Conservation (phyloP, 495 filamentous ascomycete genomes). For the Ramalina intermedia region DNA sequence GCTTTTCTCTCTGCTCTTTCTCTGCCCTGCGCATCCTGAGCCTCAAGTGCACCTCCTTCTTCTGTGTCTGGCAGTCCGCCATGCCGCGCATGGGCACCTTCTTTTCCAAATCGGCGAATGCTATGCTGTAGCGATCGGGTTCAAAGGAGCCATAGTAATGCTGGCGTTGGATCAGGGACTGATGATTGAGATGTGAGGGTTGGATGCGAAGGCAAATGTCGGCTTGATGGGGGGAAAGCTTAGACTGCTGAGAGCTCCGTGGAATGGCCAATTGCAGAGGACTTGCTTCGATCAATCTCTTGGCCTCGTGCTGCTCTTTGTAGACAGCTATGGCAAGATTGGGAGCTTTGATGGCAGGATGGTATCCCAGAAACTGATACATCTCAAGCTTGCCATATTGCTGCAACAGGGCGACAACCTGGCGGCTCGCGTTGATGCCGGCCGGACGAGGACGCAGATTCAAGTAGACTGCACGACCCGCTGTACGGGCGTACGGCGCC, state of each 20-base stretch:
- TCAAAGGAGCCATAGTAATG: constrained; percentile 23
- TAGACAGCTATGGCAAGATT: constrained; percentile 29
- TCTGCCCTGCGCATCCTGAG: constrained; percentile 4
- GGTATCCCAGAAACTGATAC: constrained; percentile 53
- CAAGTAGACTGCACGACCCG: constrained; percentile 37
- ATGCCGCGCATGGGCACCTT: constrained; percentile 14
- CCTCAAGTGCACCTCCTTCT: constrained; percentile 10
- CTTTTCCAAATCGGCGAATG: constrained; percentile 13
- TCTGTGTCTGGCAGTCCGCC: constrained; percentile 12
- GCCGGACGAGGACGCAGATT: constrained; percentile 47
- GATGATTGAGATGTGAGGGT: constrained; percentile 20
- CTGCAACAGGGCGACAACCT: constrained; percentile 56
- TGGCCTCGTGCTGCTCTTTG: constrained; percentile 19
- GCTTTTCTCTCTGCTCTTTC: background rate
- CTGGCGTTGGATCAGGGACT: constrained; percentile 25
- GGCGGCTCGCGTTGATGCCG: constrained; percentile 54
- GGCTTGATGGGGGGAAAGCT: background rate
- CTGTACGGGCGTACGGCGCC: constrained; percentile 7
- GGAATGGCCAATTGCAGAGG: constrained; percentile 23
- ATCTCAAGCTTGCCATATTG: constrained; percentile 62
- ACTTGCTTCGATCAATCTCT: constrained; percentile 21
- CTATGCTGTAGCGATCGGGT: constrained; percentile 4
- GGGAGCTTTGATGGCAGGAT: constrained; percentile 18
- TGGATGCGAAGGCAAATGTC: constrained; percentile 21
- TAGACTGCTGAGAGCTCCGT: background rate